phyloP scores from a whole-genome alignment of 768 basidiomycete genomes.

The Boletus reticulatus region DNA sequence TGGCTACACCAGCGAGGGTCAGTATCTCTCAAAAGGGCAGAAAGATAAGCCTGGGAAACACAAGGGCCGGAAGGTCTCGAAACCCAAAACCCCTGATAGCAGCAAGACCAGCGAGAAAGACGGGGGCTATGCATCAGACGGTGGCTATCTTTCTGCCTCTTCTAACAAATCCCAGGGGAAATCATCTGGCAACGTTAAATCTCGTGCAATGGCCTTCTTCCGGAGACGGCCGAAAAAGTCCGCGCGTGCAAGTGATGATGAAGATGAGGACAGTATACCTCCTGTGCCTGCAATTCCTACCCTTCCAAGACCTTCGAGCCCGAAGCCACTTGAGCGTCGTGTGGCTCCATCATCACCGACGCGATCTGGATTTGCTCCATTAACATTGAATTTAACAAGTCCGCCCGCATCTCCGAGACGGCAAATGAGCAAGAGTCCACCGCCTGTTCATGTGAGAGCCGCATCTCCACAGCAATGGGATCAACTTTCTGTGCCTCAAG shows the following conservation, averaged over 20 bases:
- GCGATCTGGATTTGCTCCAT: constrained; percentile 27
- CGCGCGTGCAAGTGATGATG: constrained; percentile 27
- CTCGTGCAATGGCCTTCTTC: constrained; percentile 34
- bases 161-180: constrained; percentile 32
- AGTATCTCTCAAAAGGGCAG: constrained; percentile 29
- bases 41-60: constrained; percentile 20
- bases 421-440: constrained; percentile 28
- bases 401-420: constrained; percentile 20
- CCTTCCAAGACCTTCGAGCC: constrained; percentile 28
- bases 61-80: constrained; percentile 18
- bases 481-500: neutral
- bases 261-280: constrained; percentile 28
- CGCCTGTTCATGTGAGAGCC: constrained; percentile 13
- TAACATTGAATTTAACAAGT: constrained; percentile 23
- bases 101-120: constrained; percentile 21
- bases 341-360: constrained; percentile 25
- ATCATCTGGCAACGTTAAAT: constrained; percentile 26
- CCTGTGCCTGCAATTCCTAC: constrained; percentile 32
- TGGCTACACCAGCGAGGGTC: constrained; percentile 32
- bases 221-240: constrained; percentile 30
- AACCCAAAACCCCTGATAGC: constrained; percentile 15
- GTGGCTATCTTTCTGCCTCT: constrained; percentile 34
- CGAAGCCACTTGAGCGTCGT: constrained; percentile 27
- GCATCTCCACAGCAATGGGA: constrained; percentile 11
- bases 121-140: constrained; percentile 26